A percentile compares a stretch with the other conserved stretches of the same genome.
Evolutionary conservation across 2,329 filamentous ascomycete species (phyloP).

Genomic region (Aphanocladium album): DNA sequence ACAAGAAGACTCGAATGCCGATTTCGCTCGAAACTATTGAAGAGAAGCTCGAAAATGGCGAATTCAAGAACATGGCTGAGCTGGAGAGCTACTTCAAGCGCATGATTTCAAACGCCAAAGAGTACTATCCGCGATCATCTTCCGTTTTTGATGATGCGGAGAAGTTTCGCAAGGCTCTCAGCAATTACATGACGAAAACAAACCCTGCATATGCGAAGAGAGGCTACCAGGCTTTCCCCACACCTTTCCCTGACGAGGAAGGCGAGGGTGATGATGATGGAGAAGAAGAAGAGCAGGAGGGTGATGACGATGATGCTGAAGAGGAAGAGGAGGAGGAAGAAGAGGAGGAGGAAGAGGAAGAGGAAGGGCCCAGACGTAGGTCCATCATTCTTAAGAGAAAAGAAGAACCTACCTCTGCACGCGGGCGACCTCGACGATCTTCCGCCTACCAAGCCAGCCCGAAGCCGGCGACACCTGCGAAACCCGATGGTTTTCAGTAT

Average conservation of each 20-base stretch:
- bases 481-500: conserved; percentile 46
- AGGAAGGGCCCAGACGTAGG: conserved; percentile 16
- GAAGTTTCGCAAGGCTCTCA: conserved; percentile 76
- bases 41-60: conserved; percentile 61
- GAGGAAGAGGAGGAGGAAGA: conserved; percentile 24
- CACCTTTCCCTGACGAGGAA: conserved; percentile 60
- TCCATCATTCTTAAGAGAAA: conserved; percentile 35
- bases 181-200: conserved; percentile 80
- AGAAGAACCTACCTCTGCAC: conserved; percentile 21
- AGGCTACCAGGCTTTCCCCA: conserved; percentile 65
- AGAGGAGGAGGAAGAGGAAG: conserved; percentile 27
- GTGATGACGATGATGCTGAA: conserved; percentile 22
- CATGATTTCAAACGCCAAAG: conserved; percentile 82
- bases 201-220: conserved; percentile 75
- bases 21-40: conserved; percentile 75
- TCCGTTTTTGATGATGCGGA: conserved; percentile 78
- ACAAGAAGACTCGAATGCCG: conserved; percentile 69
- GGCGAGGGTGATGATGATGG: conserved; percentile 23
- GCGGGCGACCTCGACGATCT: conserved; percentile 29
- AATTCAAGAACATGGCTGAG: conserved; percentile 66
- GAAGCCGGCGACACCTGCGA: conserved; percentile 33
- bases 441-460: conserved; percentile 29
- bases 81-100: conserved; percentile 84
- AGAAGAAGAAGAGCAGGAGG: conserved; percentile 27
- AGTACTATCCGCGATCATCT: conserved; percentile 71